phyloP scores from a whole-genome alignment of 2,329 filamentous ascomycete genomes.

The Neodidymelliopsis sp. region DNA sequence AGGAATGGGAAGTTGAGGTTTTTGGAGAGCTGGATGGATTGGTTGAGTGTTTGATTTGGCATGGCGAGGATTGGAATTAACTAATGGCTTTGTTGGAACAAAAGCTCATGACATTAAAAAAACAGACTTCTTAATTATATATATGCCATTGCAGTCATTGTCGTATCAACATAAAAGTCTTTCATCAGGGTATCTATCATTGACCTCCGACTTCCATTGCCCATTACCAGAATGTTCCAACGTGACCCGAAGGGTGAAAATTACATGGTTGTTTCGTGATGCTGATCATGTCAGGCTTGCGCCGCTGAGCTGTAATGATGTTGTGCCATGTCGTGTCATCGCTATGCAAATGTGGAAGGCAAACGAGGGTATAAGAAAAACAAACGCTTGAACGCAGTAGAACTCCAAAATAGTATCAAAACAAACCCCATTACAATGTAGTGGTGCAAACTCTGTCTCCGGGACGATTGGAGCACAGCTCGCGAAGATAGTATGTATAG shows the following conservation, averaged over 20 bases:
- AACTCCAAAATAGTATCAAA: constrained; percentile 23
- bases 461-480: constrained; percentile 45
- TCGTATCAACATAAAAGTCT: constrained; percentile 13
- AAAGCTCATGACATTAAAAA: too few species aligned
- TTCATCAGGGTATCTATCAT: constrained; percentile 17
- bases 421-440: constrained; percentile 22
- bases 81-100: background rate
- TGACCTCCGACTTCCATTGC: constrained; percentile 23
- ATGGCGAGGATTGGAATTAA: too few species aligned
- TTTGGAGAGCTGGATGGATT: constrained; percentile 90
- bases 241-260: constrained; percentile 18
- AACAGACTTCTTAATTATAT: too few species aligned
- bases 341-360: constrained; percentile 45
- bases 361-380: constrained; percentile 46
- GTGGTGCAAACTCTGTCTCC: constrained; percentile 28
- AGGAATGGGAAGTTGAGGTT: constrained; percentile 71
- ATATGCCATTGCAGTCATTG: constrained; percentile 8
- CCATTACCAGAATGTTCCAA: constrained; percentile 47
- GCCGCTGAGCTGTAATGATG: constrained; percentile 22
- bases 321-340: constrained; percentile 28
- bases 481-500: constrained; percentile 23
- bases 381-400: constrained; percentile 48
- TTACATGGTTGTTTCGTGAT: constrained; percentile 29
- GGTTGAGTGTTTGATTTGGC: constrained; percentile 58
- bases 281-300: constrained; percentile 16